A percentile compares a stretch with the other conserved stretches of the same genome.
These are phyloP conservation scores for Saturnispora bothae DNA, from an alignment of 805 yeast species.

Conservation along the genomic window DNA sequence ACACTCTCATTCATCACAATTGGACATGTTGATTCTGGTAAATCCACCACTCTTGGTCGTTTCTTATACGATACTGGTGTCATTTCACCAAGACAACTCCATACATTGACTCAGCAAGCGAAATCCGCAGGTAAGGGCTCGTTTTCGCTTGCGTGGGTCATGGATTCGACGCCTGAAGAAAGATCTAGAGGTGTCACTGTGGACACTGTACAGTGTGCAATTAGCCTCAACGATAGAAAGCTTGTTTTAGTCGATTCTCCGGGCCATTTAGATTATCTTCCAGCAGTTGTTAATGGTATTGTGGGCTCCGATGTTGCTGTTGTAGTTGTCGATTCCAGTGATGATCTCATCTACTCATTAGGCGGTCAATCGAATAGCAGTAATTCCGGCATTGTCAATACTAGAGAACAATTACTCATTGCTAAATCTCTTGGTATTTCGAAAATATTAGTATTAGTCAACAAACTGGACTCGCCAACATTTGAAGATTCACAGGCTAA, in stretches of 20 bases:
- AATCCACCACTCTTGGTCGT: slow-evolving; percentile 71
- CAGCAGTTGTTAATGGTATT: slow-evolving; percentile 79
- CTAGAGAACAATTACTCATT: slow-evolving; percentile 65
- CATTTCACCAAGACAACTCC: slow-evolving; percentile 53
- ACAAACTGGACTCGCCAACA: slow-evolving; percentile 55
- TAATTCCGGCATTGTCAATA: slow-evolving; percentile 45
- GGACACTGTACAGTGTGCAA: slow-evolving; percentile 60
- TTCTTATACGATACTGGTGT: slow-evolving; percentile 56
- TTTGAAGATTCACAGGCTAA: slow-evolving; percentile 32
- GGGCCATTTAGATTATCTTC: slow-evolving; percentile 74
- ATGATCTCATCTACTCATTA: slow-evolving; percentile 43
- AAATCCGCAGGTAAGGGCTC: slow-evolving; percentile 63
- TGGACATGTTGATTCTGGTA: slow-evolving; percentile 84
- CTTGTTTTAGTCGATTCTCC: slow-evolving; percentile 79
- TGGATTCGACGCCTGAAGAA: slow-evolving; percentile 75
- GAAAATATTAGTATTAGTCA: slow-evolving; percentile 49
- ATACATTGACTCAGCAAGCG: slow-evolving; percentile 54
- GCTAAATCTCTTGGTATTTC: slow-evolving; percentile 61
- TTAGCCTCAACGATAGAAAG: slow-evolving; percentile 43
- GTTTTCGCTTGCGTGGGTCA: slow-evolving; percentile 76
- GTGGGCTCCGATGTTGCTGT: slow-evolving; percentile 70
- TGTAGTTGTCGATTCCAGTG: slow-evolving; percentile 62
- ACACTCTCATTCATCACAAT: slow-evolving; percentile 65
- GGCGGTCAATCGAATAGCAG: slow-evolving; percentile 24
- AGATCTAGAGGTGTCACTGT: slow-evolving; percentile 69